Percentiles rank a stretch among this genome's conserved stretches.
Evolutionary conservation across 768 basidiomycete species (phyloP).

Genomic region (Termitomyces sp.): DNA sequence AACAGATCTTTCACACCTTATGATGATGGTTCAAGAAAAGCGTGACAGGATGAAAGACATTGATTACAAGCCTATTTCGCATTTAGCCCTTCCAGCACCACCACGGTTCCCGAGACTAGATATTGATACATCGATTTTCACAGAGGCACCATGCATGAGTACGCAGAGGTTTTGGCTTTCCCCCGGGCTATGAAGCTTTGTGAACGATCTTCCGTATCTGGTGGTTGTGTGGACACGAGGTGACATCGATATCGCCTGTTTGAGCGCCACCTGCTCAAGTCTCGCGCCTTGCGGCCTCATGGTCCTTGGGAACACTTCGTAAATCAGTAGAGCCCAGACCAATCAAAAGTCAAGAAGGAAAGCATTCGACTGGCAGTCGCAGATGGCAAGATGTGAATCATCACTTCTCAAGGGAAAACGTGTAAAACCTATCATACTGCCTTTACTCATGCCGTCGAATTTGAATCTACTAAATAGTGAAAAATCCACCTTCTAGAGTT

Average conservation of each 20-base stretch:
- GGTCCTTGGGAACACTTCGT: background rate
- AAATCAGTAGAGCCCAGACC: background rate
- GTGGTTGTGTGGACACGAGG: background rate
- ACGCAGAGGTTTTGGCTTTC: background rate
- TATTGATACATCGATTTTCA: background rate
- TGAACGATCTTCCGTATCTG: background rate
- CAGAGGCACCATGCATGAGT: background rate
- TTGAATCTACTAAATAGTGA: background rate
- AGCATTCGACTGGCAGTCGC: background rate
- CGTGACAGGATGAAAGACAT: background rate
- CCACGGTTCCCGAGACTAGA: background rate
- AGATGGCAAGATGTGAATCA: background rate
- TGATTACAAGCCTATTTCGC: background rate
- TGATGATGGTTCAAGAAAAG: background rate
- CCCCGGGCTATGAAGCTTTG: background rate
- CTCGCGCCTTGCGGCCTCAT: background rate
- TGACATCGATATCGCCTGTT: background rate
- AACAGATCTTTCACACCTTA: background rate
- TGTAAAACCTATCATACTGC: background rate
- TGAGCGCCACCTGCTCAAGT: background rate
- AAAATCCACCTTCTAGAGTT: background rate
- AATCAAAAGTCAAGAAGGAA: background rate
- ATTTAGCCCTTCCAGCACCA: background rate
- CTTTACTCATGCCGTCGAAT: conserved; percentile 1
- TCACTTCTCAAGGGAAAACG: background rate